Conservation (phyloP, 345 rosid species). For the Kandelia obovata region DNA sequence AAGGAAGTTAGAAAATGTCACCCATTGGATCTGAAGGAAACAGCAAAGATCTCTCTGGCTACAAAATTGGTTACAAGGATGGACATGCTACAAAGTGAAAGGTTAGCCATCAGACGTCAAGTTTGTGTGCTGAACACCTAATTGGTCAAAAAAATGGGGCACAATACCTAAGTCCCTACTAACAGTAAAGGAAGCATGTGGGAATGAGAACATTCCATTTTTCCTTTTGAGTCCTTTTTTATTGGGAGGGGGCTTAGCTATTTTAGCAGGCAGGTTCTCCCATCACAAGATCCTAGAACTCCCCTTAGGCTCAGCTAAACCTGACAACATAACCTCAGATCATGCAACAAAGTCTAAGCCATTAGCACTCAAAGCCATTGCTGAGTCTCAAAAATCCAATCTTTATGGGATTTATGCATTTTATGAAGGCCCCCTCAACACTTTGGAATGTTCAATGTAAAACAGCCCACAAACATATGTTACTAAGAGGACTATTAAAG, state of each 20-base stretch:
- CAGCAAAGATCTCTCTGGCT: neutral
- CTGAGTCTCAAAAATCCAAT: too few species aligned
- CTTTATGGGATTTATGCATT: too few species aligned
- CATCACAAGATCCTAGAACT: too few species aligned
- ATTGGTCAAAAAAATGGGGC: neutral
- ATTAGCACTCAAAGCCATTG: too few species aligned
- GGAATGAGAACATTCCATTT: neutral
- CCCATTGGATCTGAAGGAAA: neutral
- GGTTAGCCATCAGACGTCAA: neutral
- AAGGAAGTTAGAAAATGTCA: too few species aligned
- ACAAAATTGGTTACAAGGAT: neutral
- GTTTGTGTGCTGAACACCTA: neutral
- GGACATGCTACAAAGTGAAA: neutral
- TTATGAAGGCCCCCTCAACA: too few species aligned
- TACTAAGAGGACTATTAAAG: neutral
- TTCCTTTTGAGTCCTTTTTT: neutral
- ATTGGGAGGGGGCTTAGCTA: neutral
- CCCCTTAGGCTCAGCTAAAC: too few species aligned
- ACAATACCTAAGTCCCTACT: neutral
- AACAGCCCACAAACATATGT: neutral
- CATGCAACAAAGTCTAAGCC: too few species aligned
- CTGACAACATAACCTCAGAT: too few species aligned
- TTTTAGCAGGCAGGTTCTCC: too few species aligned
- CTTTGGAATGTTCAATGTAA: too few species aligned
- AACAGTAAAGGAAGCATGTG: neutral